Base-by-base conservation (phyloP, 2,329 filamentous ascomycete genomes). In the Cladophialophora carrionii region DNA sequence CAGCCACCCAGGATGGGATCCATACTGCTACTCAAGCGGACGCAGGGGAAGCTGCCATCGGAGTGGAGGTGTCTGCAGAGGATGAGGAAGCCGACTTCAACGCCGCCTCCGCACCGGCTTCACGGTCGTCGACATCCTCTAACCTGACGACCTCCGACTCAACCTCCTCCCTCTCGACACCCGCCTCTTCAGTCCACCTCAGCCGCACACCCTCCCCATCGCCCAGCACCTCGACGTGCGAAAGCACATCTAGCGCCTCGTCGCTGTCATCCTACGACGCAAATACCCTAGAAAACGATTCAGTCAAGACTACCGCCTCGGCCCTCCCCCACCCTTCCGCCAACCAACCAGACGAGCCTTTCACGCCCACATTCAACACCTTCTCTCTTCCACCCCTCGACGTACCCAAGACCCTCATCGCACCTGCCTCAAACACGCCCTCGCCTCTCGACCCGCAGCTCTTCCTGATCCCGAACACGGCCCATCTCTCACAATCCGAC, bases 401-500 rank as follows among this genome's bases (percentile, higher is more conserved):
- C 17, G 41, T 58, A 8, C 57, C 57, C 29, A 60, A 60, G 26
- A 9, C 32, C 8, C 34, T 51, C 46, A 37, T 46, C 24, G 14
- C 53, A 2, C 54, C 60, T 2, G n/a, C 64, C 60, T 34, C 62
- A 68, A 68, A 76, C 14, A 82, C 48, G 10, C 57, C 57, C 17
- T 60, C 57, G 26, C 57, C 57, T 20, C 49, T 49, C 32, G 3
- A 22, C 62, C 88, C 91, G 4, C 84, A 88, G 70, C 86, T 94
- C 72, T 96, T 90, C 78, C 94, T 91, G 75, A 87, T 91, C 2
- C 75, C 82, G 14, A 81, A 84, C 52, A 90, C 88, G n/a, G 90
- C 91, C 0, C 92, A 96, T 74, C 83, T 96, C 29, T 91, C 85
- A 64, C 92, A 96, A 76, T 90, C 87, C 22, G 92, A 96, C 73